Conservation (phyloP, 1,139 yeast species). For the Sugiyamaella novakii region DNA sequence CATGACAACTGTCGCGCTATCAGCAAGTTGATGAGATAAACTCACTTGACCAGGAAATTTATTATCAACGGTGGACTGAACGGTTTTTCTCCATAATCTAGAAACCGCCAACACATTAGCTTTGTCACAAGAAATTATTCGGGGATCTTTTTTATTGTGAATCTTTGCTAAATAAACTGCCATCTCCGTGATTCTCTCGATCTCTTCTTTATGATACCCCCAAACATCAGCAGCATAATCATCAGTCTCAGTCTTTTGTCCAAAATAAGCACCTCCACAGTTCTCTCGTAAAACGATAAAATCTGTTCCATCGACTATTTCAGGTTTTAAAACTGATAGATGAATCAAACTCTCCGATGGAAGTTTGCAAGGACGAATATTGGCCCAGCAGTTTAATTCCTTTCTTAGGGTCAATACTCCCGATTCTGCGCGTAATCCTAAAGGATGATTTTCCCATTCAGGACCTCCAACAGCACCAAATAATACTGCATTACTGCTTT, state of each 20-base stretch:
- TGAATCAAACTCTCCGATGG: conserved; percentile 71
- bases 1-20: conserved; percentile 86
- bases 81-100: conserved; percentile 83
- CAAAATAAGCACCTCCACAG: conserved; percentile 88
- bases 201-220: conserved; percentile 74
- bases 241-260: conserved; percentile 76
- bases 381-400: conserved; percentile 78
- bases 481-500: conserved; percentile 80
- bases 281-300: conserved; percentile 82
- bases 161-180: conserved; percentile 85
- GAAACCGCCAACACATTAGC: conserved; percentile 87
- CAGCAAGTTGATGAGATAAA: conserved; percentile 79
- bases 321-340: conserved; percentile 71
- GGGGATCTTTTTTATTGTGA: conserved; percentile 69
- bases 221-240: conserved; percentile 83
- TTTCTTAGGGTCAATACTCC: conserved; percentile 80
- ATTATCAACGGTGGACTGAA: conserved; percentile 64
- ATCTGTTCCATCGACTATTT: conserved; percentile 74
- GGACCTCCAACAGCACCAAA: conserved; percentile 96
- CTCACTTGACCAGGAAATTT: conserved; percentile 71
- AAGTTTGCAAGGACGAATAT: conserved; percentile 83
- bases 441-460: conserved; percentile 75
- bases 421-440: conserved; percentile 72
- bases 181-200: conserved; percentile 83
- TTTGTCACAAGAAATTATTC: conserved; percentile 79